Conservation (phyloP, 306 rosid species). For the Begonia peltatifolia region DNA sequence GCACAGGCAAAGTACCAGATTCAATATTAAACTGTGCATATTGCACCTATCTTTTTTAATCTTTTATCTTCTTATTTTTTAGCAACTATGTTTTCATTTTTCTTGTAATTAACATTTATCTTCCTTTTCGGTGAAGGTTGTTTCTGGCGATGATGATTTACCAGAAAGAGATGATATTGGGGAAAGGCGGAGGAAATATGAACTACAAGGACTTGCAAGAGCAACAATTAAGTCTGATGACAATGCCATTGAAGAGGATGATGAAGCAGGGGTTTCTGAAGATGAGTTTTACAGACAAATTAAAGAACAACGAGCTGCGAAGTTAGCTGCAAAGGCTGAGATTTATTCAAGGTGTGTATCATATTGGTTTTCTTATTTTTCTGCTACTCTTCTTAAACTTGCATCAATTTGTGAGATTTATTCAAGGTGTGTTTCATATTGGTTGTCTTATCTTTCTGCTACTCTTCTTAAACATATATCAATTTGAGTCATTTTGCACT, state of each 20-base stretch:
- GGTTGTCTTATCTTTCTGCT: background rate
- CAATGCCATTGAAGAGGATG: slow-evolving; percentile 26
- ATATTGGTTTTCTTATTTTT: background rate
- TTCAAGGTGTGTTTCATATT: too few species aligned
- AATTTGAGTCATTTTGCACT: background rate
- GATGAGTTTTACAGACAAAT: slow-evolving; percentile 55
- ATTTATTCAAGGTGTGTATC: slow-evolving; percentile 37
- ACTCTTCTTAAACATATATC: background rate
- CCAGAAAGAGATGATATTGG: slow-evolving; percentile 69
- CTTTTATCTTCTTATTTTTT: too few species aligned
- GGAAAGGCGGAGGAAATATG: slow-evolving; percentile 58
- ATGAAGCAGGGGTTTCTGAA: slow-evolving; percentile 38
- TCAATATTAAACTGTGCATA: too few species aligned
- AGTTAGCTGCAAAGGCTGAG: slow-evolving; percentile 51
- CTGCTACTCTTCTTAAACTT: background rate
- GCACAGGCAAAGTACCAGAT: too few species aligned
- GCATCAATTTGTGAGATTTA: background rate
- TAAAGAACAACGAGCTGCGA: slow-evolving; percentile 36
- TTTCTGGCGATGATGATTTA: slow-evolving; percentile 88
- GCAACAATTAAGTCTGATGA: slow-evolving; percentile 43
- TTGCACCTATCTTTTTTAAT: too few species aligned
- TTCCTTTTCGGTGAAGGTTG: slow-evolving; percentile 29
- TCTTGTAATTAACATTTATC: slow-evolving; percentile 1
- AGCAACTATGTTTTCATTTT: background rate
- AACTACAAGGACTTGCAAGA: slow-evolving; percentile 49